Evolutionary conservation across 148 eudicot genomes (phyloP).

Genomic region (Rhododendron kiyosumense): DNA sequence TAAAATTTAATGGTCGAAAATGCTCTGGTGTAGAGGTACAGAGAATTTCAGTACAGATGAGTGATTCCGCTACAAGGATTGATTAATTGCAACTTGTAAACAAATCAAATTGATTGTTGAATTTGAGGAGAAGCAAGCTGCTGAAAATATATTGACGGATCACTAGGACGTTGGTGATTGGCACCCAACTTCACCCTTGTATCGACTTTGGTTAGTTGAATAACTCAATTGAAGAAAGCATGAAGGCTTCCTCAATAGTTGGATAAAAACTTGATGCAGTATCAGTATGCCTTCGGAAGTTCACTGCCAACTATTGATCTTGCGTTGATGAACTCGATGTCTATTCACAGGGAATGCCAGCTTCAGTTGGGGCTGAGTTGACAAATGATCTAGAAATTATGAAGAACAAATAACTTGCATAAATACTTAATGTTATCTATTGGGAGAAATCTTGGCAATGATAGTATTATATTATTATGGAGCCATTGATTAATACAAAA

Average conservation of each 20-base stretch:
- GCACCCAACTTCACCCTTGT: not conserved
- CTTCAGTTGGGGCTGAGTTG: not conserved
- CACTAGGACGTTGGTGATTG: not conserved
- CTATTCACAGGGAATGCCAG: not conserved
- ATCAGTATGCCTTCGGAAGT: not conserved
- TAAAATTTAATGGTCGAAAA: not conserved
- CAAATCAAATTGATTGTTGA: not conserved
- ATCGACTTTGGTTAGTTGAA: not conserved
- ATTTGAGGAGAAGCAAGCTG: not conserved
- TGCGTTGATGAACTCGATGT: not conserved
- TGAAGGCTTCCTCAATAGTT: not conserved
- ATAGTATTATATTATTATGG: not conserved
- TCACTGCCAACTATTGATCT: not conserved
- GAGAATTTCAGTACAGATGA: not conserved
- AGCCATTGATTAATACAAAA: not conserved
- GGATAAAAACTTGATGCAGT: not conserved
- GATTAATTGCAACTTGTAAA: not conserved
- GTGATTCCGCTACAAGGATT: not conserved
- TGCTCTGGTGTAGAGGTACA: not conserved
- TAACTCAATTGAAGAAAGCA: not conserved
- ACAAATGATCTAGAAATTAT: not conserved
- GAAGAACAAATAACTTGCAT: not conserved
- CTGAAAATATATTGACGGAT: not conserved
- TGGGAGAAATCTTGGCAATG: not conserved
- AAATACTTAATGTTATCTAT: not conserved